Conservation (phyloP, 345 rosid species). For the Camelina neglecta region DNA sequence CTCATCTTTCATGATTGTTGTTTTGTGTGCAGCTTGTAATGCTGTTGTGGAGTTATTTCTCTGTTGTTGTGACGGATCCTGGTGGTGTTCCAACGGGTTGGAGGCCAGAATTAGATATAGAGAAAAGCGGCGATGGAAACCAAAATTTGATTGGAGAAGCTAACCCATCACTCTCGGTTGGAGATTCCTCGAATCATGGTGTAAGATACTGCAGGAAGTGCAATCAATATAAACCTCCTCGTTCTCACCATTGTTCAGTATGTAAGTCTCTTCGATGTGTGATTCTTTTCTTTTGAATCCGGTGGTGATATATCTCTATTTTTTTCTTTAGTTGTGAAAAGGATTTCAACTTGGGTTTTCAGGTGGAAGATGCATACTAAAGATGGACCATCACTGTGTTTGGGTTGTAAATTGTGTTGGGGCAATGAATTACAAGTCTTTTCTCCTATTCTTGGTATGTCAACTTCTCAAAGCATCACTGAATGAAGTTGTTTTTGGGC, state of each 20-base stretch:
- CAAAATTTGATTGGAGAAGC: slow-evolving; percentile 23
- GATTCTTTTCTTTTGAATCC: neutral
- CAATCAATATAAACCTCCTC: slow-evolving; percentile 70
- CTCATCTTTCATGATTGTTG: neutral
- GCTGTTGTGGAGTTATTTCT: slow-evolving; percentile 78
- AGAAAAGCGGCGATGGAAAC: slow-evolving; percentile 44
- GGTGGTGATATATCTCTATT: neutral
- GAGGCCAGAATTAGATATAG: slow-evolving; percentile 66
- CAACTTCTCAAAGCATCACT: slow-evolving; percentile 17
- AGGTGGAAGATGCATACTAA: slow-evolving; percentile 85
- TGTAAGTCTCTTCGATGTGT: slow-evolving; percentile 54
- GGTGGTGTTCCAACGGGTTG: slow-evolving; percentile 82
- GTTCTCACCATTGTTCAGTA: slow-evolving; percentile 83
- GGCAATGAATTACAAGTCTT: slow-evolving; percentile 81
- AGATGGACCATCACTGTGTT: slow-evolving; percentile 93
- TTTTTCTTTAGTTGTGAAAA: slow-evolving; percentile 16
- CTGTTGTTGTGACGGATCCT: slow-evolving; percentile 76
- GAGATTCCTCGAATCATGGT: slow-evolving; percentile 46
- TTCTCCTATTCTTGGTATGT: slow-evolving; percentile 86
- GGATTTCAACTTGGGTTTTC: slow-evolving; percentile 42
- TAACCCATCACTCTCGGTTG: slow-evolving; percentile 29
- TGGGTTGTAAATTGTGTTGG: slow-evolving; percentile 95
- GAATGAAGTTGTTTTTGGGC: neutral
- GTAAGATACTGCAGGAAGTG: slow-evolving; percentile 72
- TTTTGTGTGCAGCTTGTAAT: slow-evolving; percentile 63